Conservation (phyloP, 176 grass and related monocot species). For the Aegilops tauschii region DNA sequence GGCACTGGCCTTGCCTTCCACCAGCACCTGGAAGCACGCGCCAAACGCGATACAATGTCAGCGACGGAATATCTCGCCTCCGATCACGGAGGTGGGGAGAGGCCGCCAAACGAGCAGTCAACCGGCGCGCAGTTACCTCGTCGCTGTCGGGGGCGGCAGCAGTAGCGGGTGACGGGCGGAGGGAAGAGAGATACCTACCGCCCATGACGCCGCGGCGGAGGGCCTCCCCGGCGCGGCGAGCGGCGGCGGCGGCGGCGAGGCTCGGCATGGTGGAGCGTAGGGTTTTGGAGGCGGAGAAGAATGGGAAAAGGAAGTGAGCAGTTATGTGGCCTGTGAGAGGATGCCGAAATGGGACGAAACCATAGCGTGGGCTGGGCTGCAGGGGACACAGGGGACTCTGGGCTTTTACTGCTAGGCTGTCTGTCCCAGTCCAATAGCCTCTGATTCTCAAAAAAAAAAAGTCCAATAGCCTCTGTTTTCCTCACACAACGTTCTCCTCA, state of each 20-base stretch:
- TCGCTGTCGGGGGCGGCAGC: conserved; percentile 23
- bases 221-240: conserved; percentile 37
- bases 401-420: neutral
- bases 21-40: conserved; percentile 49
- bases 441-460: too few species aligned
- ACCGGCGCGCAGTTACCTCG: conserved; percentile 37
- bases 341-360: conserved; percentile 7
- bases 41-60: neutral
- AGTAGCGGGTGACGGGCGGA: conserved; percentile 7
- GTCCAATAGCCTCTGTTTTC: too few species aligned
- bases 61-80: neutral
- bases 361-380: neutral
- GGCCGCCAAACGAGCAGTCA: neutral
- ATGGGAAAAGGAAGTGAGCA: neutral
- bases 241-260: conserved; percentile 41
- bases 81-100: neutral
- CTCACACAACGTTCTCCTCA: too few species aligned
- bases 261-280: conserved; percentile 37
- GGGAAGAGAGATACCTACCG: neutral
- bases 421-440: too few species aligned
- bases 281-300: conserved; percentile 27
- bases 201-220: neutral
- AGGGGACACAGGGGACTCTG: too few species aligned
- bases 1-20: conserved; percentile 79
- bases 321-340: neutral